phyloP scores from a whole-genome alignment of 257 asterid species.

The Solanum pimpinellifolium region DNA sequence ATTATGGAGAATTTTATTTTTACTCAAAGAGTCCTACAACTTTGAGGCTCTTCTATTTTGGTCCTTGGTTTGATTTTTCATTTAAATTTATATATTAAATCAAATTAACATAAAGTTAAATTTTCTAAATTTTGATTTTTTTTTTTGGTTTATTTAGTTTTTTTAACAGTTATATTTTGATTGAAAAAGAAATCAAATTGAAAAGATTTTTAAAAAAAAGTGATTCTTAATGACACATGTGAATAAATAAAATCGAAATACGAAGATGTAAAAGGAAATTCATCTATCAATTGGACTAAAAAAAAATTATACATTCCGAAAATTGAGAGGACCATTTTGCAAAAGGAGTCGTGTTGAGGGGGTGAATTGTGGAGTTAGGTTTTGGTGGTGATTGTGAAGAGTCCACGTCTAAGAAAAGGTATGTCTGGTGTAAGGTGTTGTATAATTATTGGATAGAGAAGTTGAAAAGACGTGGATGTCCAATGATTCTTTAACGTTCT shows the following conservation, averaged over 20 bases:
- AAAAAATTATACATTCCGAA: not conserved
- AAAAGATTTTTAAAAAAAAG: too few relatives aligned
- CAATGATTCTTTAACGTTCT: slow-evolving; percentile 26
- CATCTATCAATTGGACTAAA: not conserved
- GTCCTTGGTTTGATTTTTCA: not conserved
- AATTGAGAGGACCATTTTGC: not conserved
- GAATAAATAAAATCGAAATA: too few relatives aligned
- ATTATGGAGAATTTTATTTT: not conserved
- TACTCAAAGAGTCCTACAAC: not conserved
- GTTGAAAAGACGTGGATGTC: slow-evolving; percentile 38
- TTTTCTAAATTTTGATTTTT: too few relatives aligned
- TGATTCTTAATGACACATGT: not conserved
- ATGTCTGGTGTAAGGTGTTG: slow-evolving; percentile 3
- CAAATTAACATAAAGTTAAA: too few relatives aligned
- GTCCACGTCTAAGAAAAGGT: slow-evolving; percentile 36
- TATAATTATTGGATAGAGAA: slow-evolving; percentile 14
- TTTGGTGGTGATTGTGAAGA: slow-evolving; percentile 25
- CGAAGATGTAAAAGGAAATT: too few relatives aligned
- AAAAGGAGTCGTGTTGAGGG: not conserved
- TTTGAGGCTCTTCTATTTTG: not conserved
- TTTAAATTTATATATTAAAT: too few relatives aligned
- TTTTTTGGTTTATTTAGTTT: accelerated
- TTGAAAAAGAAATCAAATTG: too few relatives aligned
- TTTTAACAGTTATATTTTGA: too few relatives aligned
- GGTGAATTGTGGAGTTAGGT: not conserved